These are phyloP conservation scores for Protomyces inundatus DNA, from an alignment of 1,139 yeast species.

Conservation along the genomic window DNA sequence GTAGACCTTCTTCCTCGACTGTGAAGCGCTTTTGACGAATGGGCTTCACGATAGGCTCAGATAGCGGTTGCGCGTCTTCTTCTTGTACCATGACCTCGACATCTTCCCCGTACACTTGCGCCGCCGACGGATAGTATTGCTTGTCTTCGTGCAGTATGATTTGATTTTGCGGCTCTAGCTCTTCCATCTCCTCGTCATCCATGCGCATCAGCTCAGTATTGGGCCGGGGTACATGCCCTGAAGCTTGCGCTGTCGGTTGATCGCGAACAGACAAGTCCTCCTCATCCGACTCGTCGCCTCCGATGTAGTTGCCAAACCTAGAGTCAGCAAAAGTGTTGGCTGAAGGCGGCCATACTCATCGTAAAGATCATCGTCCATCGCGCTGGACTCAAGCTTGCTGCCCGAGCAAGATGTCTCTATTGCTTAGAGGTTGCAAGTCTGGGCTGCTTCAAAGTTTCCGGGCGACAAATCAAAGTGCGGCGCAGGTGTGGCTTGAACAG, in stretches of 20 bases:
- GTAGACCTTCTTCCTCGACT: conserved; percentile 52
- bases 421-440: too few relatives aligned
- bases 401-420: too few relatives aligned
- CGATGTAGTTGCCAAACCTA: conserved; percentile 30
- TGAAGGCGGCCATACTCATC: conserved; percentile 17
- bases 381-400: background rate
- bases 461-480: too few relatives aligned
- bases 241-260: conserved; percentile 5
- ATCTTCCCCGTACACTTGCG: conserved; percentile 50
- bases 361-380: conserved; percentile 30
- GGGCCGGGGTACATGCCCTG: background rate
- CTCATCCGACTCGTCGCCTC: conserved; percentile 25
- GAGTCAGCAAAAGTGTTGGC: background rate
- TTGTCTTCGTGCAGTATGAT: conserved; percentile 48
- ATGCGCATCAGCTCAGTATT: conserved; percentile 10
- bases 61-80: conserved; percentile 50
- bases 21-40: conserved; percentile 44
- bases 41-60: conserved; percentile 67
- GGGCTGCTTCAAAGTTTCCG: too few relatives aligned
- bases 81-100: conserved; percentile 63
- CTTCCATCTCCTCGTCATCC: conserved; percentile 10
- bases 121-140: conserved; percentile 44
- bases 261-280: background rate
- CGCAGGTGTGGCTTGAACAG: too few relatives aligned
- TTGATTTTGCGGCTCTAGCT: conserved; percentile 30